A percentile compares a stretch with the other conserved stretches of the same genome.
Conservation (phyloP, 345 rosid species). For the Rubroshorea leprosula region DNA sequence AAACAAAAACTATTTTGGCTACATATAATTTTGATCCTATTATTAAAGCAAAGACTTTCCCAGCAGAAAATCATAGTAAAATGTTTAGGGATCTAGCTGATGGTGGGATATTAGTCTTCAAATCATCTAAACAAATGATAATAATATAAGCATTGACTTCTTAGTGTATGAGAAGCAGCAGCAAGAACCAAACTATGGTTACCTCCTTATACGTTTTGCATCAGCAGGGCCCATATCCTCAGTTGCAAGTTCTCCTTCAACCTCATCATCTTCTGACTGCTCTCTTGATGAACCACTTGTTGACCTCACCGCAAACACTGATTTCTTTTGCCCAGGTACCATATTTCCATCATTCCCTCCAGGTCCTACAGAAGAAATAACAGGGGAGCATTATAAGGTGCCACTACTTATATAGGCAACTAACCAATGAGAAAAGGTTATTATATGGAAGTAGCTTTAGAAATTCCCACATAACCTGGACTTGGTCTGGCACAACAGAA, state of each 20-base stretch:
- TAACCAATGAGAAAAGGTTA: not conserved
- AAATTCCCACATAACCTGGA: not conserved
- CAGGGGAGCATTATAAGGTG: slow-evolving; percentile 10
- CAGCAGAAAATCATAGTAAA: no score
- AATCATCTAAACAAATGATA: no score
- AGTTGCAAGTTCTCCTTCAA: slow-evolving; percentile 68
- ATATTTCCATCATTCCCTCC: slow-evolving; percentile 34
- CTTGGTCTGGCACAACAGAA: not conserved
- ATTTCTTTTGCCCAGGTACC: slow-evolving; percentile 33
- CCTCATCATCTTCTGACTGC: slow-evolving; percentile 74
- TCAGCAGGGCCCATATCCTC: slow-evolving; percentile 58
- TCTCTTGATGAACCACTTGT: slow-evolving; percentile 81
- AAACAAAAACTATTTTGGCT: no score
- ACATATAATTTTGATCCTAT: no score
- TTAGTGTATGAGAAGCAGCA: not conserved
- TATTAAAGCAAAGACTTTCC: no score
- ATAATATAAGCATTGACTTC: not conserved
- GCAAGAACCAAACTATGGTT: slow-evolving; percentile 8
- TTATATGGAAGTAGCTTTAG: not conserved
- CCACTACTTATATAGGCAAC: not conserved
- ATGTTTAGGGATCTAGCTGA: no score
- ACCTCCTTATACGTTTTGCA: slow-evolving; percentile 87
- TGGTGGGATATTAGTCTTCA: no score
- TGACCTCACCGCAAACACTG: slow-evolving; percentile 32
- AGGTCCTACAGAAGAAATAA: slow-evolving; percentile 23